Base-by-base conservation (phyloP, 163 green algal genomes). In the Coccomyxa subellipsoidea region DNA sequence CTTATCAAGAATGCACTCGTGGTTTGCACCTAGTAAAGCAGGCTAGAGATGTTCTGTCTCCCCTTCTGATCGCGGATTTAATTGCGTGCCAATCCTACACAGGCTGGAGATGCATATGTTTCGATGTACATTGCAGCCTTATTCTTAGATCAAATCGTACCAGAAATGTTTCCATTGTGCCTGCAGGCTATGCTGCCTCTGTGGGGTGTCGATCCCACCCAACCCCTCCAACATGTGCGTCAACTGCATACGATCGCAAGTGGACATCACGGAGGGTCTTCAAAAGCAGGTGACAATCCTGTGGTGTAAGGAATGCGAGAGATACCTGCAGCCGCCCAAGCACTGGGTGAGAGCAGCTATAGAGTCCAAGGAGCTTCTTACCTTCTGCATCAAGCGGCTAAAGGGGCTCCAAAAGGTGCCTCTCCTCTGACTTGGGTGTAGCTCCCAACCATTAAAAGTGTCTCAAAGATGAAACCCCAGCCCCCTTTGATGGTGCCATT, bases 221-320 rank as follows among this genome's bases (percentile, higher is more conserved):
- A 99, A 99, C 87, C 94, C 95, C 21, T 92, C 96, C 29, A 98
- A 98, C 87, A 99, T 99, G 97, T 99, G 97, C 87, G 94, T 98
- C 21, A 97, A 96, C 83, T 99, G 97, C 92, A 95, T 99, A 29
- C 90, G 93, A 29, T 96, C 91, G 0, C 96, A 99, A 89, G 94
- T 99, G 32, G 97, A 99, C 87, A 98, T 99, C 85, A 99, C 97
- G 7, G 96, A 98, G 38, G 94, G 93, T 53, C 94, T 99, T 69
- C 93, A 98, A 82, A 99, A 98, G 87, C 92, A 96, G 89, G 89
- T 95, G 21, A 72, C 69, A 32, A 38, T 87, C 27, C 54, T 88
- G 27, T 85, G 81, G 84, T 88, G 84, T 78, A 85, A 88, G 53
- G 90, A 94, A 53, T 99, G 97, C 90, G 93, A 88, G 4, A 87